These are phyloP conservation scores for Acanthamoeba lenticulata DNA, from an alignment of 208 protist genomes.

Conservation along the genomic window DNA sequence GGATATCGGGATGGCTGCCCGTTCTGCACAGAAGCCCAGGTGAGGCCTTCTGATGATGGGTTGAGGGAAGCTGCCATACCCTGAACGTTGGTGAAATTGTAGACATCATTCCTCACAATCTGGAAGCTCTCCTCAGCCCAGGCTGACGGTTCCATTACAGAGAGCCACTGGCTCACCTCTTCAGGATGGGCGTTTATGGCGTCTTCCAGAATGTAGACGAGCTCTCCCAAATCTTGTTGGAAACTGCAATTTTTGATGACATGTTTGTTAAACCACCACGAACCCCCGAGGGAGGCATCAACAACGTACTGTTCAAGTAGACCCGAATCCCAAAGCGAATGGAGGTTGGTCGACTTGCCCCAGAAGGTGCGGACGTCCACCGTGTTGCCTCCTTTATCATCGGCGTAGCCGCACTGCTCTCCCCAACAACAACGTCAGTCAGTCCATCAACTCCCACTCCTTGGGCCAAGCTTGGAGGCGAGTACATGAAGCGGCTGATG, in stretches of 20 bases:
- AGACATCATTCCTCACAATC: background rate
- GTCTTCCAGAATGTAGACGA: background rate
- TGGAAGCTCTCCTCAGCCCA: background rate
- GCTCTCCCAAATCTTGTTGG: background rate
- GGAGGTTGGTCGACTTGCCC: background rate
- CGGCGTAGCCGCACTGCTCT: background rate
- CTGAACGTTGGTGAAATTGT: background rate
- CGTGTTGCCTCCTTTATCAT: background rate
- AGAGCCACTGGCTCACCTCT: background rate
- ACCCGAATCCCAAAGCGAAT: background rate
- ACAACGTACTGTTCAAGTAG: background rate
- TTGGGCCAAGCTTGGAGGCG: background rate
- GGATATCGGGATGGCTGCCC: too few relatives aligned
- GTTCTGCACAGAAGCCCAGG: too few relatives aligned
- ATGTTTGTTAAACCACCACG: background rate
- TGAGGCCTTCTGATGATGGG: background rate
- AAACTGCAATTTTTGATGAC: too few relatives aligned
- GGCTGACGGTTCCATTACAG: background rate
- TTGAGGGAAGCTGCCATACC: background rate
- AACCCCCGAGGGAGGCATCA: background rate
- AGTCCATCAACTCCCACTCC: too few relatives aligned
- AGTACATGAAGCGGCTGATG: constrained; percentile 3
- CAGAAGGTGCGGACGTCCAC: background rate
- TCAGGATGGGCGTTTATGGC: background rate
- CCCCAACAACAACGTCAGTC: too few relatives aligned